Evolutionary conservation across 2,329 filamentous ascomycete species (phyloP).

Genomic region (Coleophoma eucalyptorum): DNA sequence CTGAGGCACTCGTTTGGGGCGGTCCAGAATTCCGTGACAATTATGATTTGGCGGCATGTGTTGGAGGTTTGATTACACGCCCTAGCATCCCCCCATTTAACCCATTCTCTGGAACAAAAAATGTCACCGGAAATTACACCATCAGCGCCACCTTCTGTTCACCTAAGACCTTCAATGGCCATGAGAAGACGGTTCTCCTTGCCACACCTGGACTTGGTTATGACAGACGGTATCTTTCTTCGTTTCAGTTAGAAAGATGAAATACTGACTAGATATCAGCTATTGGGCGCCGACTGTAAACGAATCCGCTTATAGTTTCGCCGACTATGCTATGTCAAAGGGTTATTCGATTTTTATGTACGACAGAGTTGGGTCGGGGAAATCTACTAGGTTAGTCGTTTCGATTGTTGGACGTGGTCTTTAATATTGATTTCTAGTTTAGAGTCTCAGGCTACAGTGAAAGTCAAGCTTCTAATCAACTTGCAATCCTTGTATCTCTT

Average conservation of each 20-base stretch:
- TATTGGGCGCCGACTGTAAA: conserved; percentile 28
- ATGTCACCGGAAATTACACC: neutral
- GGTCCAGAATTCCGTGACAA: neutral
- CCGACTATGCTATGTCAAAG: conserved; percentile 24
- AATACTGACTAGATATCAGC: conserved; percentile 4
- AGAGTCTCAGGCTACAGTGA: conserved; percentile 20
- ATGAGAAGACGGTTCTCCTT: conserved; percentile 20
- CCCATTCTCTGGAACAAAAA: neutral
- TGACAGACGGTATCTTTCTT: conserved; percentile 15
- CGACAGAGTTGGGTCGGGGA: conserved; percentile 30
- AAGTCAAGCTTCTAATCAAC: conserved; percentile 23
- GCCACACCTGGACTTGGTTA: conserved; percentile 28
- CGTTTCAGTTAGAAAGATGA: neutral
- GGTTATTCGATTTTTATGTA: conserved; percentile 32
- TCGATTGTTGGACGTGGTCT: no score
- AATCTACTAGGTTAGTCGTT: no score
- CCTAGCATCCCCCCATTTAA: neutral
- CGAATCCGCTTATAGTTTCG: conserved; percentile 29
- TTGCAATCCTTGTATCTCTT: conserved; percentile 7
- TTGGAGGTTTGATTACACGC: neutral
- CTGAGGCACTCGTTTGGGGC: neutral
- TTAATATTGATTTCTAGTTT: conserved; percentile 9
- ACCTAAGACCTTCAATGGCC: conserved; percentile 3
- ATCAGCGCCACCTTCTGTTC: conserved; percentile 8
- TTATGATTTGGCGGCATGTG: neutral